Evolutionary conservation across 805 yeast species (phyloP), one percentile per base, ranked within the genome.

Genomic region (Barnettozyma wickerhamii): DNA sequence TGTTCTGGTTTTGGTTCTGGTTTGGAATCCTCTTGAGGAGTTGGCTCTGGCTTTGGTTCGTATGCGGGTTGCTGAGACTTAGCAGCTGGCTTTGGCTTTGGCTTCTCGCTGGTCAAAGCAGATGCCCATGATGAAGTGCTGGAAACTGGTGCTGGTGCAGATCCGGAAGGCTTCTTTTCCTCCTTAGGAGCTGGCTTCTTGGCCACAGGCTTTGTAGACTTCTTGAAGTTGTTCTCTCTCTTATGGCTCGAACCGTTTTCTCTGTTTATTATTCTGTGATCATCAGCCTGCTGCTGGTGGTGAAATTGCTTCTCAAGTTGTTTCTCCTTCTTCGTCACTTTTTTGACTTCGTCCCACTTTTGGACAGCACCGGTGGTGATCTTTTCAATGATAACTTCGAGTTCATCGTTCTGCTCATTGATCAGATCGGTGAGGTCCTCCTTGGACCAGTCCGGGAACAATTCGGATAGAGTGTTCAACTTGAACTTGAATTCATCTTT

Each of bases 331-430:
- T 81, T 84, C 34, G 74, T 55, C 21, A 73, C 73, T 54, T 70
- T 84, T 64, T 81, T 81, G 48, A 87, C 95, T 53, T 90, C 93
- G 59, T 88, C 97, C 96, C 98, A 91, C 64, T 84, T 87, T 51
- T 84, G 74, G 29, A 87, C 95, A 55, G 84, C 84, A 50, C 96
- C 95, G 47, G 88, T 85, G 42, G 95, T 81, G 64, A 93, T 90
- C 62, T 88, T 81, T 58, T 84, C 90, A 49, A 87, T 82, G 49
- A 93, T 86, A 33, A 76, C 73, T 58, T 84, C 95, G 51, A 89
- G 70, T 59, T 84, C 89, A 48, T 79, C 71, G 48, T 82, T 76
- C 26, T 37, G 34, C 64, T 93, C 98, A 43, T 72, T 71, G 52
- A 90, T 79, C 44, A 88, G 79, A 39, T 82, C 77, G 34, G 71